Percentiles rank a stretch among this genome's conserved stretches.
These are phyloP conservation scores for Fusarium xyrophilum DNA, from an alignment of 2,329 filamentous ascomycete species.

Conservation along the genomic window DNA sequence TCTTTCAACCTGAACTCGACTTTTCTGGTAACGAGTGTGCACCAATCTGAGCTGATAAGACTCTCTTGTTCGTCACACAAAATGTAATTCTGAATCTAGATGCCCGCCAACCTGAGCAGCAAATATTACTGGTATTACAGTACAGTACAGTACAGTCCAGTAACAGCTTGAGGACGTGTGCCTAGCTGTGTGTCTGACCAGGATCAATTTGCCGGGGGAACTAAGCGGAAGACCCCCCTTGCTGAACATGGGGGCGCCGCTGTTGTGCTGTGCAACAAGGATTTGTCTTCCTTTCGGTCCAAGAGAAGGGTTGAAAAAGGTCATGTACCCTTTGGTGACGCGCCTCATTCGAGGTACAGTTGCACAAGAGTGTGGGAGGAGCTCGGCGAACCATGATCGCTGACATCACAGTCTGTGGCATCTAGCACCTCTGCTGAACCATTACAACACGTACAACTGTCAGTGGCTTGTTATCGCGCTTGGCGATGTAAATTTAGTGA, in stretches of 20 bases:
- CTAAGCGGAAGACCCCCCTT: conserved; percentile 30
- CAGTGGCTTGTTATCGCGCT: conserved; percentile 8
- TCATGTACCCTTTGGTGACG: conserved; percentile 10
- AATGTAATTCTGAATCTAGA: neutral
- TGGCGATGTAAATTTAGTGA: neutral
- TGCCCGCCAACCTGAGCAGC: conserved; percentile 5
- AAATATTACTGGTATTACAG: conserved; percentile 2
- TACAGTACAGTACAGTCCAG: neutral
- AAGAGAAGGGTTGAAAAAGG: conserved; percentile 9
- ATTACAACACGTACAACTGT: neutral
- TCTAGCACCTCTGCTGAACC: neutral
- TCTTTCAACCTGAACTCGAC: neutral
- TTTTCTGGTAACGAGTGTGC: neutral
- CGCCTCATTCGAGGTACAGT: conserved; percentile 24
- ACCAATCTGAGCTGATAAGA: neutral
- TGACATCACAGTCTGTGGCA: conserved; percentile 36
- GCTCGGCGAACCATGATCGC: conserved; percentile 26
- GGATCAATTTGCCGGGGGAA: conserved; percentile 25
- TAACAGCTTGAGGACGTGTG: conserved; percentile 12
- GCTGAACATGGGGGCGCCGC: conserved; percentile 34
- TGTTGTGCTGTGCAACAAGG: conserved; percentile 14
- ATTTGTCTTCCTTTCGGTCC: neutral
- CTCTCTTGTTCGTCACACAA: neutral
- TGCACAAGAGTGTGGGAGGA: conserved; percentile 12
- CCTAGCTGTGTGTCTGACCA: conserved; percentile 16